Percentiles rank a stretch among this genome's conserved stretches.
These are phyloP conservation scores for Pythium monospermum DNA, from an alignment of 352 stramenopile genomes.

Conservation along the genomic window DNA sequence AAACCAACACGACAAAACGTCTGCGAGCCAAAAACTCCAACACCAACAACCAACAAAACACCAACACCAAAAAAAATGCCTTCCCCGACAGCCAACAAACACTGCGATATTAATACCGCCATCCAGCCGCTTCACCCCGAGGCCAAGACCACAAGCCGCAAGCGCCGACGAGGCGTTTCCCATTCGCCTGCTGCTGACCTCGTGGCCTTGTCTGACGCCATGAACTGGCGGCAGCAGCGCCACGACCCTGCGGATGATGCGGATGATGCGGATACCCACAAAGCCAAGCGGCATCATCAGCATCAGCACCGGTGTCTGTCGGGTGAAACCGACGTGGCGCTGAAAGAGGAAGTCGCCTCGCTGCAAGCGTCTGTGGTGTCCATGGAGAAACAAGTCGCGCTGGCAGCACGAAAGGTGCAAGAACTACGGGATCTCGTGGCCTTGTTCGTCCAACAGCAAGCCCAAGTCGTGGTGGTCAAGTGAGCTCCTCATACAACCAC, in stretches of 20 bases:
- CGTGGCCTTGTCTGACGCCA: too few species aligned
- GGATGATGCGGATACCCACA: too few species aligned
- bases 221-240: too few species aligned
- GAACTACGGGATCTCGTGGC: background rate
- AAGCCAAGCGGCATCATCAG: too few species aligned
- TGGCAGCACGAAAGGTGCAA: background rate
- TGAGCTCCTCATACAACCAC: too few species aligned
- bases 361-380: background rate
- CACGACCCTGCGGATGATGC: too few species aligned
- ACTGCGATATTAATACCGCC: background rate
- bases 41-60: too few species aligned
- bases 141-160: slow-evolving; percentile 18
- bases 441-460: background rate
- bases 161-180: slow-evolving; percentile 8
- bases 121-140: slow-evolving; percentile 15
- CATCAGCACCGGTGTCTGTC: too few species aligned
- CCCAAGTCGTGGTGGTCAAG: slow-evolving; percentile 7
- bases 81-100: background rate
- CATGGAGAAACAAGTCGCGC: background rate
- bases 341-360: background rate
- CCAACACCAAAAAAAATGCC: slow-evolving; percentile 1
- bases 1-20: too few species aligned
- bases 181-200: too few species aligned
- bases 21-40: too few species aligned
- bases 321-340: background rate